Percentiles rank a stretch among this genome's conserved stretches.
Evolutionary conservation across 495 filamentous ascomycete genomes (phyloP).

Genomic region (Penicillium goetzii): DNA sequence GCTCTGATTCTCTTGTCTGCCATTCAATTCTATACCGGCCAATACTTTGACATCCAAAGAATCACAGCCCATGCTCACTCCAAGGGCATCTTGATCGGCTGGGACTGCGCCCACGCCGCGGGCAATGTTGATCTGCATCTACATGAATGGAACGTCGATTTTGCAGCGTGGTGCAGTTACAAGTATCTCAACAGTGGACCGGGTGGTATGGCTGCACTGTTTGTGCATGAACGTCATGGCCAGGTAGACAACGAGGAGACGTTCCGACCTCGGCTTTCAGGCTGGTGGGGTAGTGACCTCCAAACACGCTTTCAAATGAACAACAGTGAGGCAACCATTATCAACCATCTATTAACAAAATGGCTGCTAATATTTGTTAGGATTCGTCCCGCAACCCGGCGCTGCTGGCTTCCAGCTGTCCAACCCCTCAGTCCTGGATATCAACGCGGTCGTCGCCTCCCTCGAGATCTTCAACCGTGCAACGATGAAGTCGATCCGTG

Average conservation of each 20-base stretch:
- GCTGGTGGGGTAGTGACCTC: slow-evolving; percentile 91
- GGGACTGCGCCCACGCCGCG: slow-evolving; percentile 94
- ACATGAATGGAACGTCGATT: slow-evolving; percentile 94
- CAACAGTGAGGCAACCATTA: slow-evolving; percentile 48
- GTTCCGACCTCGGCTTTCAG: slow-evolving; percentile 66
- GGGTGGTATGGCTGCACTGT: slow-evolving; percentile 82
- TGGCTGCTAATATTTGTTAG: slow-evolving; percentile 25
- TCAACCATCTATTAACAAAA: background rate
- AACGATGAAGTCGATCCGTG: slow-evolving; percentile 67
- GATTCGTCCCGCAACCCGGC: slow-evolving; percentile 71
- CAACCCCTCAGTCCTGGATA: slow-evolving; percentile 64
- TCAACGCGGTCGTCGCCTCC: slow-evolving; percentile 70
- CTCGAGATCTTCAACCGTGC: slow-evolving; percentile 79
- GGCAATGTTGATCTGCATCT: slow-evolving; percentile 85
- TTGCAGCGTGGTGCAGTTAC: slow-evolving; percentile 96
- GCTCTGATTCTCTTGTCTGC: slow-evolving; percentile 85
- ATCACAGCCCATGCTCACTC: slow-evolving; percentile 83
- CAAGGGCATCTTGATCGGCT: slow-evolving; percentile 79
- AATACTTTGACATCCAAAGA: slow-evolving; percentile 80
- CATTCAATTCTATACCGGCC: slow-evolving; percentile 94
- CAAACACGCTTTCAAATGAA: slow-evolving; percentile 76
- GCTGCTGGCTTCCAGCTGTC: slow-evolving; percentile 66
- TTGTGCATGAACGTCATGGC: slow-evolving; percentile 80
- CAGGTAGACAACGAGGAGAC: slow-evolving; percentile 46
- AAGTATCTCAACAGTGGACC: slow-evolving; percentile 96